phyloP scores from a whole-genome alignment of 2,329 filamentous ascomycete genomes.

The Penicillium rolfsii region DNA sequence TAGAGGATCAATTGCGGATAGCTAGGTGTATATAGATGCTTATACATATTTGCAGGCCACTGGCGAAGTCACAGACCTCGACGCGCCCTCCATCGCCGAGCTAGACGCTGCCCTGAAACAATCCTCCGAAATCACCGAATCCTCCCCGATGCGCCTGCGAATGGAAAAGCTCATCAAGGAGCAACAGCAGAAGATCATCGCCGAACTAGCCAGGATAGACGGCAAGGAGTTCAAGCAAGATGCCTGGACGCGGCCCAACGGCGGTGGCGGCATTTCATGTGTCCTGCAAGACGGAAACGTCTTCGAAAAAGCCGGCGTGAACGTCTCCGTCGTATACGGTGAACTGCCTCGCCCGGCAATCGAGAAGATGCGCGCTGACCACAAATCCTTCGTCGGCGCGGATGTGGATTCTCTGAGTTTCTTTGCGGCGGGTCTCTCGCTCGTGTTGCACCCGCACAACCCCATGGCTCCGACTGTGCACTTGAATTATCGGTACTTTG shows the following conservation, averaged over 20 bases:
- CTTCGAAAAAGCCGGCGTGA: slow-evolving; percentile 97
- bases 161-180: slow-evolving; percentile 97
- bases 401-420: slow-evolving; percentile 84
- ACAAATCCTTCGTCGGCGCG: slow-evolving; percentile 80
- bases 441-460: slow-evolving; percentile 92
- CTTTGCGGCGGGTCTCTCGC: slow-evolving; percentile 89
- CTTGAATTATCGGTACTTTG: slow-evolving; percentile 98
- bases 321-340: slow-evolving; percentile 93
- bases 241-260: slow-evolving; percentile 83
- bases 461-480: slow-evolving; percentile 98
- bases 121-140: slow-evolving; percentile 71
- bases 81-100: slow-evolving; percentile 72
- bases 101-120: slow-evolving; percentile 80
- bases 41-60: slow-evolving; percentile 34
- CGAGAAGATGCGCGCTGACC: slow-evolving; percentile 89
- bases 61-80: slow-evolving; percentile 43
- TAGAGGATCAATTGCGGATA: neutral
- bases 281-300: slow-evolving; percentile 95
- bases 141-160: slow-evolving; percentile 92
- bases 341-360: slow-evolving; percentile 85
- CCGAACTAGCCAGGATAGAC: slow-evolving; percentile 80
- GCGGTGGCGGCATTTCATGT: slow-evolving; percentile 91
- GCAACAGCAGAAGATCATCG: slow-evolving; percentile 85
- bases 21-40: neutral
- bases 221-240: slow-evolving; percentile 80